A percentile compares a stretch with the other conserved stretches of the same genome.
These are phyloP conservation scores for Amanita inopinata DNA, from an alignment of 768 basidiomycete genomes.

Conservation along the genomic window DNA sequence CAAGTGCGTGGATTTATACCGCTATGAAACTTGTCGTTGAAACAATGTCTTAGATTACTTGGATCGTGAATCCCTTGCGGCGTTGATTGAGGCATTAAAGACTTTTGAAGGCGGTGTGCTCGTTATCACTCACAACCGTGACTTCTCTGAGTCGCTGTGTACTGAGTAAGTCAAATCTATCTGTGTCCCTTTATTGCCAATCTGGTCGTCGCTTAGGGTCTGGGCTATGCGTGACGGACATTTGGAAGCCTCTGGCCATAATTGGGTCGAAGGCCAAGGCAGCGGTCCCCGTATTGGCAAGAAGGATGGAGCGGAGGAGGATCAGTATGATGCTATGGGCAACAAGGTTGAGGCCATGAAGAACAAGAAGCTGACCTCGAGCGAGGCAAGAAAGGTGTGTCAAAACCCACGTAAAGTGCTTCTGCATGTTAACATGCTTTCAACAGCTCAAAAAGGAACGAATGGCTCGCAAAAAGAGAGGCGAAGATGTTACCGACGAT, in stretches of 20 bases:
- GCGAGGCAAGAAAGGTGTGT: conserved; percentile 71
- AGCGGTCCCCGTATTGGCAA: conserved; percentile 92
- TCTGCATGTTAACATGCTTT: conserved; percentile 9
- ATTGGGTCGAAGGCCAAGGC: conserved; percentile 99
- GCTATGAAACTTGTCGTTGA: background rate
- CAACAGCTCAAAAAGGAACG: conserved; percentile 86
- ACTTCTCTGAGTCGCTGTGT: conserved; percentile 99
- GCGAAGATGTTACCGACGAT: conserved; percentile 70
- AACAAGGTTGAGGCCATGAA: conserved; percentile 90
- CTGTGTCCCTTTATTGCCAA: conserved; percentile 2
- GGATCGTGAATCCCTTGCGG: conserved; percentile 98
- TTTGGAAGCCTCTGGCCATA: conserved; percentile 95
- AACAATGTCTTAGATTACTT: conserved; percentile 66
- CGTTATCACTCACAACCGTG: conserved; percentile 94
- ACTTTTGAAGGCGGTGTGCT: conserved; percentile 97
- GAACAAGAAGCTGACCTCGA: conserved; percentile 74
- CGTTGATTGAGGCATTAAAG: conserved; percentile 97
- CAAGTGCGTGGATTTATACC: conserved; percentile 41
- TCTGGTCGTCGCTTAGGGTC: conserved; percentile 41
- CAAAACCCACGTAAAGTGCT: background rate
- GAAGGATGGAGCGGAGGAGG: conserved; percentile 85
- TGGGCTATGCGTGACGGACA: conserved; percentile 99
- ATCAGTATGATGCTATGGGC: conserved; percentile 92
- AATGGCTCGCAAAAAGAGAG: conserved; percentile 81
- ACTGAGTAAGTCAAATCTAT: conserved; percentile 40